Evolutionary conservation across 2,329 filamentous ascomycete genomes (phyloP).

Genomic region (Fusarium sp.): DNA sequence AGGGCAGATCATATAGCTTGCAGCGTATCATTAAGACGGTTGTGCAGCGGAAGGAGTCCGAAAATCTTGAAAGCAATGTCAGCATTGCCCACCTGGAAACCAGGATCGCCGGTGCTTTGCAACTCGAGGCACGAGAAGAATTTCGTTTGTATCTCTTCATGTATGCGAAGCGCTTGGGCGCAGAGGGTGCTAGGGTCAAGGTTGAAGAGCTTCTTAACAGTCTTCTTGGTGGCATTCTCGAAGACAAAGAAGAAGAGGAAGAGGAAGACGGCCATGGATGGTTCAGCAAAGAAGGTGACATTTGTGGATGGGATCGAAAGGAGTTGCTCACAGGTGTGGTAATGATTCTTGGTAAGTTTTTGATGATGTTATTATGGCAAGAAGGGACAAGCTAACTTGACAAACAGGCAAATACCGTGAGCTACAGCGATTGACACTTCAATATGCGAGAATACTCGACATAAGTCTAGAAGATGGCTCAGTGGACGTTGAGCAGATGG

Average conservation of each 20-base stretch:
- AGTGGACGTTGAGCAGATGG: constrained; percentile 59
- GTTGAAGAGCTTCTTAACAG: constrained; percentile 91
- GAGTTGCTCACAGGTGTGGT: constrained; percentile 92
- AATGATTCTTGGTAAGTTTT: constrained; percentile 84
- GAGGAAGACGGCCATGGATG: constrained; percentile 66
- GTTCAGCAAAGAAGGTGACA: constrained; percentile 74
- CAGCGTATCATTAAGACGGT: constrained; percentile 92
- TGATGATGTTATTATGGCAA: background rate
- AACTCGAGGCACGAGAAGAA: constrained; percentile 88
- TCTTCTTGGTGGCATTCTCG: constrained; percentile 78
- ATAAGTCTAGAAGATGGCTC: constrained; percentile 64
- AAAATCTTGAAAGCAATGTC: constrained; percentile 89
- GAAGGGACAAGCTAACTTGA: constrained; percentile 49
- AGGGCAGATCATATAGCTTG: constrained; percentile 90
- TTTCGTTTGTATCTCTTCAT: constrained; percentile 96
- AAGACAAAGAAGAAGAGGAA: constrained; percentile 62
- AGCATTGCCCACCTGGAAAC: constrained; percentile 97
- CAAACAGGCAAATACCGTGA: constrained; percentile 89
- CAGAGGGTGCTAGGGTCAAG: constrained; percentile 87
- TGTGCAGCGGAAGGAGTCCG: constrained; percentile 89
- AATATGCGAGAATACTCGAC: constrained; percentile 87
- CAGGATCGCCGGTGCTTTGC: constrained; percentile 87
- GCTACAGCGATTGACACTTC: constrained; percentile 92
- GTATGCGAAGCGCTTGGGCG: constrained; percentile 96
- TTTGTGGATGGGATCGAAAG: constrained; percentile 92